Evolutionary conservation across 2,329 filamentous ascomycete genomes (phyloP).

Genomic region (Aspergillus fumigatus): DNA sequence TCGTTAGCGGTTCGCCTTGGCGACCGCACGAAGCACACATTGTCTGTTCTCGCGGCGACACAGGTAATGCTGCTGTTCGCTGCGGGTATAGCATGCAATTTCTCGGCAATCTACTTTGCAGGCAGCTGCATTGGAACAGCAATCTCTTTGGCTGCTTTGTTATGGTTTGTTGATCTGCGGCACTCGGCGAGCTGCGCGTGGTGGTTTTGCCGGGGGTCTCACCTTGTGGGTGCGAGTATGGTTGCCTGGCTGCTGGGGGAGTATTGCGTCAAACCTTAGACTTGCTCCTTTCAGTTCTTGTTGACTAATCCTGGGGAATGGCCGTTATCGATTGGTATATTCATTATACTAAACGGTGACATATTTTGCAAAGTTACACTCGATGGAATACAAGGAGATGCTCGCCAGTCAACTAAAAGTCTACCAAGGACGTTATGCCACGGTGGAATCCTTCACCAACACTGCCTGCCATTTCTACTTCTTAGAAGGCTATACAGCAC

Average conservation of each 20-base stretch:
- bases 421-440: neutral
- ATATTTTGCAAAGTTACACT: neutral
- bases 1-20: slow-evolving; percentile 63
- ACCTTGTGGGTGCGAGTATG: slow-evolving; percentile 4
- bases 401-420: neutral
- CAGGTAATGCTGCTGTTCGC: slow-evolving; percentile 2
- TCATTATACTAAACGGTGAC: neutral
- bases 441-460: neutral
- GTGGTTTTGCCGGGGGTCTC: slow-evolving; percentile 9
- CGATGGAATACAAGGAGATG: neutral
- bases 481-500: neutral
- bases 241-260: slow-evolving; percentile 5
- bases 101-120: slow-evolving; percentile 5
- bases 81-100: neutral
- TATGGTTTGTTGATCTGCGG: slow-evolving; percentile 4
- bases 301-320: neutral
- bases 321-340: neutral
- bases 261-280: neutral
- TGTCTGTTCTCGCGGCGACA: slow-evolving; percentile 1
- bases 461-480: neutral
- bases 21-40: neutral
- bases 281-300: neutral
- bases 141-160: slow-evolving; percentile 1
- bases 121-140: slow-evolving; percentile 2
- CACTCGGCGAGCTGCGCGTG: slow-evolving; percentile 7